Evolutionary conservation across 1,284 basidiomycete genomes (phyloP).

Genomic region (Trametes versicolor): DNA sequence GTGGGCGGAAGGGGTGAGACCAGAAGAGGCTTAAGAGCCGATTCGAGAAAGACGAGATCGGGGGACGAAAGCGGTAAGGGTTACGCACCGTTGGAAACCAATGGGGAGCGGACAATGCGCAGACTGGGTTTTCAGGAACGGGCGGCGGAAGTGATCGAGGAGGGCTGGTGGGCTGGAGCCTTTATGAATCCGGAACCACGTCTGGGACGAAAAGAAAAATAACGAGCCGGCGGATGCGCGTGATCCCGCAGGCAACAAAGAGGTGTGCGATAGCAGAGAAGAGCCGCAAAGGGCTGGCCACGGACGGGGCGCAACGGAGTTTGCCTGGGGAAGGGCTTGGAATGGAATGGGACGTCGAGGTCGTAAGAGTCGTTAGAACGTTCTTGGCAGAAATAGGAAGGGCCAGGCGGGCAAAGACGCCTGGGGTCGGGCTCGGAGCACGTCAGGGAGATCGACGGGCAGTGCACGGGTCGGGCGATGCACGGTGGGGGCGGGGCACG

Average conservation of each 20-base stretch:
- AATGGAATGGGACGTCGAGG: conserved; percentile 31
- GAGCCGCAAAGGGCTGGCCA: conserved; percentile 7
- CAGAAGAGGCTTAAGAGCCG: conserved; percentile 31
- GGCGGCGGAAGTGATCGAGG: conserved; percentile 34
- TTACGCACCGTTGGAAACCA: conserved; percentile 25
- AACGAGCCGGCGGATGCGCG: conserved; percentile 2
- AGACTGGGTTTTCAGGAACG: conserved; percentile 30
- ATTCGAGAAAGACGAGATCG: conserved; percentile 28
- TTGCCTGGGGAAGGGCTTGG: conserved; percentile 12
- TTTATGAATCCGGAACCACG: conserved; percentile 25
- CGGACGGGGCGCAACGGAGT: conserved; percentile 11
- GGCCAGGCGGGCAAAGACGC: conserved; percentile 13
- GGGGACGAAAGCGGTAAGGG: conserved; percentile 28
- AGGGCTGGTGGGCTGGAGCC: conserved; percentile 26
- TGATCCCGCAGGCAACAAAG: conserved; percentile 4
- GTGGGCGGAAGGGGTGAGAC: conserved; percentile 31
- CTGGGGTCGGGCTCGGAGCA: conserved; percentile 14
- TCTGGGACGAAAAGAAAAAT: conserved; percentile 1
- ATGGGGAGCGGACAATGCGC: conserved; percentile 28
- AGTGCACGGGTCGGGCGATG: conserved; percentile 25
- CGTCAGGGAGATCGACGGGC: conserved; percentile 28
- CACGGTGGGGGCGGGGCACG: conserved; percentile 16
- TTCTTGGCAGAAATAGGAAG: conserved; percentile 22
- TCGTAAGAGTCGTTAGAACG: conserved; percentile 30
- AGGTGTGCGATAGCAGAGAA: background rate